phyloP scores from a whole-genome alignment of 2,329 filamentous ascomycete species.

The Fusarium vanettenii region DNA sequence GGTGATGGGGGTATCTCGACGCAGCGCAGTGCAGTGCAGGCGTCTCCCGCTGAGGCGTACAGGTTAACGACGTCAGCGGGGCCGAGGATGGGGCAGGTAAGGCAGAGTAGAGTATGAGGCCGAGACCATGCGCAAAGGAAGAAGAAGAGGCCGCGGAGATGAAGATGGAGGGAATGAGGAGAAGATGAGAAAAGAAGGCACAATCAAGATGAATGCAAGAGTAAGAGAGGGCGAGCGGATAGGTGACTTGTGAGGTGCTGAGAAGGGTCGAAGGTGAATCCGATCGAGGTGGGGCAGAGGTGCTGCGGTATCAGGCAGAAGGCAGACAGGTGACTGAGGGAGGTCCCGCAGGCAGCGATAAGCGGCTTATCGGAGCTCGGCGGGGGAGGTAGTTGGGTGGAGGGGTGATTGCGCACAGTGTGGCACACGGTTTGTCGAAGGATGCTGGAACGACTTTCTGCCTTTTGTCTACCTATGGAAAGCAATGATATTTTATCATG shows the following conservation, averaged over 20 bases:
- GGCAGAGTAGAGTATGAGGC: conserved; percentile 1
- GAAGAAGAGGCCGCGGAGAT: conserved; percentile 2
- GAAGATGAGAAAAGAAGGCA: conserved; percentile 7
- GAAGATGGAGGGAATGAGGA: conserved; percentile 10
- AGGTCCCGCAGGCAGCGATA: conserved; percentile 44
- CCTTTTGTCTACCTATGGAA: neutral
- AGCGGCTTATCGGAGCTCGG: conserved; percentile 43
- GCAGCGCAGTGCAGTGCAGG: neutral
- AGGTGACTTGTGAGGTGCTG: conserved; percentile 36
- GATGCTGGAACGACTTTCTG: neutral
- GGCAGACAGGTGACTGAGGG: conserved; percentile 43
- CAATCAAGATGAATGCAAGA: conserved; percentile 22
- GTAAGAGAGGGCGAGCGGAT: neutral
- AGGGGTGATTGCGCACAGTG: neutral
- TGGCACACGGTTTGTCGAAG: neutral
- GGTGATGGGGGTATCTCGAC: conserved; percentile 25
- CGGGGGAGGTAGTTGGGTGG: conserved; percentile 27
- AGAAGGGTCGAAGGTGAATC: conserved; percentile 41
- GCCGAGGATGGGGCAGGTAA: conserved; percentile 5
- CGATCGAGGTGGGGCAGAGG: conserved; percentile 46
- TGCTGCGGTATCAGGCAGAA: conserved; percentile 42
- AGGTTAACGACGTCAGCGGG: conserved; percentile 31
- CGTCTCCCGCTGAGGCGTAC: conserved; percentile 27
- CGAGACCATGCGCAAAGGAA: neutral
- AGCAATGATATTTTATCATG: neutral